Evolutionary conservation across 192 early-diverging fungal genomes (phyloP).

Genomic region (Chytriomyces confervae): DNA sequence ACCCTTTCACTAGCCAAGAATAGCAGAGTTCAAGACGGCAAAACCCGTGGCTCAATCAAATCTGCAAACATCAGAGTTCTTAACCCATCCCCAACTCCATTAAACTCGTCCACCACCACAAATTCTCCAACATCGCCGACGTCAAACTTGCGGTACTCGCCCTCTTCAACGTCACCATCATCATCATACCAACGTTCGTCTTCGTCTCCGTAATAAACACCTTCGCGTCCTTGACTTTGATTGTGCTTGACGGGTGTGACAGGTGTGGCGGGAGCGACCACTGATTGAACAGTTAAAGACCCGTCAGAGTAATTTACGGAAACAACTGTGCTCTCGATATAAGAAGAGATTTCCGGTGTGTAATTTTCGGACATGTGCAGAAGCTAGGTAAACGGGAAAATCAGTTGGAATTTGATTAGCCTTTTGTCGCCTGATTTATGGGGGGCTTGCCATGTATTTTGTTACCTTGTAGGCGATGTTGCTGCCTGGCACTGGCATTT

Average conservation of each 20-base stretch:
- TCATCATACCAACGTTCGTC: neutral
- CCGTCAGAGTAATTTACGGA: neutral
- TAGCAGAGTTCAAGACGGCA: neutral
- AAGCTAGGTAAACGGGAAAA: neutral
- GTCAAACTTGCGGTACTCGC: neutral
- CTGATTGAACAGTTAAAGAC: neutral
- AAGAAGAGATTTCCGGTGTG: neutral
- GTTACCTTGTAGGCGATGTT: neutral
- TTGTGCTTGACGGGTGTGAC: too few relatives aligned
- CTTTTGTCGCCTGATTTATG: neutral
- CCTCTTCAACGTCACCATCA: neutral
- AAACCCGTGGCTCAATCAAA: neutral
- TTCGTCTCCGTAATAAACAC: neutral
- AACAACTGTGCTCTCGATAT: neutral
- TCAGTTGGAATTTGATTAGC: neutral
- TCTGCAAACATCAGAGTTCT: neutral
- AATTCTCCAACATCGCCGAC: neutral
- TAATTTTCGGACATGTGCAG: neutral
- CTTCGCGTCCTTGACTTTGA: neutral
- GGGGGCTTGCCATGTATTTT: neutral
- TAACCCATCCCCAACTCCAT: constrained; percentile 1
- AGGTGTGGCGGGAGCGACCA: neutral
- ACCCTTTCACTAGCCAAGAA: too few relatives aligned
- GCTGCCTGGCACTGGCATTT: neutral
- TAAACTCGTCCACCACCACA: constrained; percentile 1